A percentile compares a stretch with the other conserved stretches of the same genome.
Conservation (phyloP, 2,329 filamentous ascomycete species). For the Fusarium fracticaudum region DNA sequence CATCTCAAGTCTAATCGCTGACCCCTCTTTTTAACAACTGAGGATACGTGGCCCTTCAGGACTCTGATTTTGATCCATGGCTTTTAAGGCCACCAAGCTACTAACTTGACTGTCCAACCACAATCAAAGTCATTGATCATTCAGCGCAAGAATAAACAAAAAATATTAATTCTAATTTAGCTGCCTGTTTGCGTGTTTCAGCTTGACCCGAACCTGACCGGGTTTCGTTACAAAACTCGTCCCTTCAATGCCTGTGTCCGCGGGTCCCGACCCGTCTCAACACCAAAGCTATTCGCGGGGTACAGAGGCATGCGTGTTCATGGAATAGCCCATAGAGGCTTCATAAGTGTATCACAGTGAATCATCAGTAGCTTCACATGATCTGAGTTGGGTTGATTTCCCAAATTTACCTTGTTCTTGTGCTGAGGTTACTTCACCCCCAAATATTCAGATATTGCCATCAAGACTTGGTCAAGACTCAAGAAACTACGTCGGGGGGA, state of each 20-base stretch:
- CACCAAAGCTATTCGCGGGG: not conserved
- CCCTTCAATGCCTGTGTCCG: not conserved
- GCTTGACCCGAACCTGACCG: not conserved
- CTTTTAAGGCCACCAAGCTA: not conserved
- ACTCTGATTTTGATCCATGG: not conserved
- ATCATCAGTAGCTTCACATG: not conserved
- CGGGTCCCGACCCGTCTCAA: not conserved
- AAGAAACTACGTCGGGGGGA: not conserved
- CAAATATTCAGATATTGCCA: not conserved
- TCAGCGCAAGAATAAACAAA: not conserved
- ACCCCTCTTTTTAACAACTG: conserved; percentile 12
- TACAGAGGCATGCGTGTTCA: not conserved
- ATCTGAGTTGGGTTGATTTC: not conserved
- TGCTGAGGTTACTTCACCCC: not conserved
- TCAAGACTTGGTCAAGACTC: not conserved
- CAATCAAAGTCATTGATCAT: not conserved
- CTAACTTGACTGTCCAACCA: not conserved
- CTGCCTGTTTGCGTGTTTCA: not conserved
- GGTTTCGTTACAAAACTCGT: not conserved
- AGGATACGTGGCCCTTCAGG: conserved; percentile 32
- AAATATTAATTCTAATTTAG: not conserved
- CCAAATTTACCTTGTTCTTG: not conserved
- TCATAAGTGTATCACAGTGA: not conserved
- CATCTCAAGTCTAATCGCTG: not conserved
- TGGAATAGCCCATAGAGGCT: not conserved